Conservation (phyloP, 2,329 filamentous ascomycete species). For the Lachnellula suecica region DNA sequence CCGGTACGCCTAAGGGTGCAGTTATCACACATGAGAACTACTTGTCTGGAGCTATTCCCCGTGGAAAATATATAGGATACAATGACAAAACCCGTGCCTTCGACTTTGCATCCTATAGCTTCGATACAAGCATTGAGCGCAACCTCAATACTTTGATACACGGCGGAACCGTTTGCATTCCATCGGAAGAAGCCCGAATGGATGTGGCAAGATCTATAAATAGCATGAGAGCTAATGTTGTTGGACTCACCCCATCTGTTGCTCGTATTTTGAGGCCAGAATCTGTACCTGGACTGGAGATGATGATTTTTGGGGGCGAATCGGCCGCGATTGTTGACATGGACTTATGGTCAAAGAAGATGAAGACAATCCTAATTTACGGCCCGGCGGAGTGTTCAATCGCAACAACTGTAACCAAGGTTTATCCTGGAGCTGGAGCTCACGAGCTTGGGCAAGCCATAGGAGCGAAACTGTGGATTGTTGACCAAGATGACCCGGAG, state of each 20-base stretch:
- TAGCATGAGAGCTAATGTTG: conserved; percentile 20
- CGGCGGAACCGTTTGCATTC: conserved; percentile 39
- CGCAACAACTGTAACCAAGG: not conserved
- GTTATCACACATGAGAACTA: conserved; percentile 30
- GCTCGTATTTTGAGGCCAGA: conserved; percentile 19
- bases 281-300: conserved; percentile 20
- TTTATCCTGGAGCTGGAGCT: not conserved
- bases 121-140: conserved; percentile 2
- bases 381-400: conserved; percentile 32
- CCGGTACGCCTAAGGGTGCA: conserved; percentile 38
- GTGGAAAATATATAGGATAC: not conserved
- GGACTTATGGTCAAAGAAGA: conserved; percentile 35
- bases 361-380: conserved; percentile 40
- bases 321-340: conserved; percentile 37
- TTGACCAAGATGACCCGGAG: conserved; percentile 12
- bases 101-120: conserved; percentile 3
- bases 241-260: conserved; percentile 27
- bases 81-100: not conserved
- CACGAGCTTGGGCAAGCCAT: conserved; percentile 3
- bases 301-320: conserved; percentile 26
- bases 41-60: conserved; percentile 7
- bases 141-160: conserved; percentile 15
- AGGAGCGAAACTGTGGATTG: conserved; percentile 36
- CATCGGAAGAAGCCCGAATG: conserved; percentile 36
- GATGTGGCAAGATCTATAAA: conserved; percentile 31